Evolutionary conservation across 1,139 yeast genomes (phyloP).

Genomic region (Torulaspora globosa): DNA sequence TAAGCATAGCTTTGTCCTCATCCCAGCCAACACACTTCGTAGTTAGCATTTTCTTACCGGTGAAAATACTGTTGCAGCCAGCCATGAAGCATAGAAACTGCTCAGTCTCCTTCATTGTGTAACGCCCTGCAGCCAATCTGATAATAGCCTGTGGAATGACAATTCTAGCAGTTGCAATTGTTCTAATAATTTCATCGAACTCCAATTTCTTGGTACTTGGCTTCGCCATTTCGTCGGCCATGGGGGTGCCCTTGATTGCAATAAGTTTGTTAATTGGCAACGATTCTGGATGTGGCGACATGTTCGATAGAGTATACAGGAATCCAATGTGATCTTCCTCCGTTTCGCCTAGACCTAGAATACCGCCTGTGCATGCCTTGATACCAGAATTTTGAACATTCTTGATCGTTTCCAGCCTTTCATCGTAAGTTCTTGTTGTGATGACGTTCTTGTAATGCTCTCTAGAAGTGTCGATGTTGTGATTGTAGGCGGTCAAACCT

Average conservation of each 20-base stretch:
- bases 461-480: slow-evolving; percentile 74
- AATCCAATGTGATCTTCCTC: slow-evolving; percentile 67
- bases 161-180: slow-evolving; percentile 71
- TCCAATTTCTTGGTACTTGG: slow-evolving; percentile 45
- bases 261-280: slow-evolving; percentile 76
- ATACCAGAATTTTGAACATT: slow-evolving; percentile 65
- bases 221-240: slow-evolving; percentile 51
- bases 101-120: slow-evolving; percentile 74
- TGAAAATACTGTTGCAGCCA: slow-evolving; percentile 76
- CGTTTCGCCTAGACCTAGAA: slow-evolving; percentile 73
- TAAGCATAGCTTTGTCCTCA: slow-evolving; percentile 65
- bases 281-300: slow-evolving; percentile 72
- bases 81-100: slow-evolving; percentile 73
- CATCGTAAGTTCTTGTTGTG: slow-evolving; percentile 66
- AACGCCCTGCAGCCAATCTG: slow-evolving; percentile 76
- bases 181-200: slow-evolving; percentile 60
- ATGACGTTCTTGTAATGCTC: slow-evolving; percentile 72
- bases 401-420: slow-evolving; percentile 59
- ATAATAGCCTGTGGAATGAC: slow-evolving; percentile 70
- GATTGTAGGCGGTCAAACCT: slow-evolving; percentile 78
- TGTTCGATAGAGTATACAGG: slow-evolving; percentile 60
- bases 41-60: slow-evolving; percentile 77
- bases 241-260: slow-evolving; percentile 77
- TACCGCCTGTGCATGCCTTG: slow-evolving; percentile 76
- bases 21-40: slow-evolving; percentile 86